Conservation (phyloP, 2,329 filamentous ascomycete species). For the Talaromyces sp. region DNA sequence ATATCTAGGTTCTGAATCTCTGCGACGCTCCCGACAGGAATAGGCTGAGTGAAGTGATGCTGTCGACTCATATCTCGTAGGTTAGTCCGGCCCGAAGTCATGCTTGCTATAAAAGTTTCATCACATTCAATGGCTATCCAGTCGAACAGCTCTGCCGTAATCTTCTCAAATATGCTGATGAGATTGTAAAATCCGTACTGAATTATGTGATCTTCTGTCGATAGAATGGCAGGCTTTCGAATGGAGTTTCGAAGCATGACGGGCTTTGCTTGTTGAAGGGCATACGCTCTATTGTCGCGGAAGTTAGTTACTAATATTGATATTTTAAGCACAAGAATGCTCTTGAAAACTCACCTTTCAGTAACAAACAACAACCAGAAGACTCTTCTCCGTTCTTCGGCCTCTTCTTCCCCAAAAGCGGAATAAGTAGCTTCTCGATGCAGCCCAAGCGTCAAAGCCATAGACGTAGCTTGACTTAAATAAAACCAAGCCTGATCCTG, state of each 20-base stretch:
- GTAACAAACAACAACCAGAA: constrained; percentile 72
- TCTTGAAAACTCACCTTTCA: constrained; percentile 55
- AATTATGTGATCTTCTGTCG: constrained; percentile 52
- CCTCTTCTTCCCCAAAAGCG: constrained; percentile 48
- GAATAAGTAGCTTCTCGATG: constrained; percentile 52
- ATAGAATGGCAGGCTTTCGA: constrained; percentile 57
- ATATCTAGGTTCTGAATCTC: constrained; percentile 68
- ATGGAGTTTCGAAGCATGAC: constrained; percentile 68
- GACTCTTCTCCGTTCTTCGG: constrained; percentile 61
- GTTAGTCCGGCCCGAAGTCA: constrained; percentile 25
- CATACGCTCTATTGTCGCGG: constrained; percentile 58
- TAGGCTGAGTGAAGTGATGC: constrained; percentile 40
- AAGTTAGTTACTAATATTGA: constrained; percentile 2
- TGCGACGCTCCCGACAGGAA: constrained; percentile 55
- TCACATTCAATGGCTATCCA: constrained; percentile 36
- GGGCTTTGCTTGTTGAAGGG: constrained; percentile 66
- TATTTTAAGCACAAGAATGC: neutral
- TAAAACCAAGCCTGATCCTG: constrained; percentile 78
- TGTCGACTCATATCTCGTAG: constrained; percentile 3
- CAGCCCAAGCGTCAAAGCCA: constrained; percentile 48
- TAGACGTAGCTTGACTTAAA: constrained; percentile 70
- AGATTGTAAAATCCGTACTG: constrained; percentile 41
- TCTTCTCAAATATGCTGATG: constrained; percentile 39
- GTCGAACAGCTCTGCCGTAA: constrained; percentile 37
- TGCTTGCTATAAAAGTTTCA: constrained; percentile 28